Evolutionary conservation across 2,329 filamentous ascomycete genomes (phyloP), one percentile per base, ranked within the genome.

Genomic region (Ascochyta viciae-villosae): DNA sequence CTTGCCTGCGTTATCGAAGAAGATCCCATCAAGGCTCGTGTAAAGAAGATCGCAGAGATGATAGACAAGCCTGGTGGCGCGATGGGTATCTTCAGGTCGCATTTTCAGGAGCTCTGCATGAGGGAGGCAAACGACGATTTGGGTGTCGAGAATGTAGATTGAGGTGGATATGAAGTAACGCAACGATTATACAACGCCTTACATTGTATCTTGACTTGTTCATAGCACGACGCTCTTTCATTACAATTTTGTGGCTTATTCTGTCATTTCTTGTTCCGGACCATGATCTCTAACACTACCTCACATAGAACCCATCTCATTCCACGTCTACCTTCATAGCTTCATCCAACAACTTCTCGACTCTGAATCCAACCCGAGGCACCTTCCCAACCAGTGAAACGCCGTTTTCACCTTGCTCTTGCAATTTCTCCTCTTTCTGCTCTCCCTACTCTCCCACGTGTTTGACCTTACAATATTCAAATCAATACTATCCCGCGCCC

Each of bases 401-500:
- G n/a, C 13, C 33, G 33, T 37, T 42, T 26, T 48, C 24, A 43
- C 13, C 26, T 19, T 35, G 16, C 34, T 50, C 37, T 33, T 42
- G 1, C 23, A 23, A 19, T 44, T 43, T 7, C 33, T 33, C 33
- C 33, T 35, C 2, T 23, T 35, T 22, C 53, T 56, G 4, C 19
- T 24, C 23, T 31, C 38, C n/a, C 46, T 51, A 15, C 31, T 34
- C 33, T 50, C 48, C 47, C 53, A 50, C 3, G 24, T 9, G 4
- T 12, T n/a, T 12, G 53, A 38, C n/a, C 47, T 31, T 7, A n/a
- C 37, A n/a, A 35, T 19, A 26, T 47, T 51, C 8, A 56, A 16
- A 13, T 46, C 48, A n/a, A 56, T 47, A 8, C 53, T 56, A 16
- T 56, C 53, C 15, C 48, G 29, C 13, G 43, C 37, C 6, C 19